Percentiles rank a stretch among this genome's conserved stretches.
These are phyloP conservation scores for Calcarisporium arbuscula DNA, from an alignment of 2,329 filamentous ascomycete species.

Conservation along the genomic window DNA sequence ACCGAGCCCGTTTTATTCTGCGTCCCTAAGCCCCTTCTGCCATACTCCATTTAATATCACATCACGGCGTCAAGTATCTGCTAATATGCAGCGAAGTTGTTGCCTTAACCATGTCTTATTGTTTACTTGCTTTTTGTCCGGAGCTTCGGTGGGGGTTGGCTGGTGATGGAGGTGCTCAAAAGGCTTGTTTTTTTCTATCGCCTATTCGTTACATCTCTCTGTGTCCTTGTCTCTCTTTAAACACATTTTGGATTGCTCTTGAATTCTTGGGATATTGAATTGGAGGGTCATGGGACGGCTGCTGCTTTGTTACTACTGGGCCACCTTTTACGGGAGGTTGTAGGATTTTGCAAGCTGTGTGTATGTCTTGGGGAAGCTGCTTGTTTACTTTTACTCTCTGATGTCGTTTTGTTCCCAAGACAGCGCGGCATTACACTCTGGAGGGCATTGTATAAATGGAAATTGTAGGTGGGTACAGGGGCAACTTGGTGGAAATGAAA, in stretches of 20 bases:
- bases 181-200: conserved; percentile 5
- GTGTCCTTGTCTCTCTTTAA: conserved; percentile 1
- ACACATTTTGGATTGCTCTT: conserved; percentile 2
- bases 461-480: no score
- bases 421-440: no score
- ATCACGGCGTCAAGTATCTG: conserved; percentile 4
- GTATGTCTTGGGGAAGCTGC: no score
- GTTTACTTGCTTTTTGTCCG: conserved; percentile 3
- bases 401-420: no score
- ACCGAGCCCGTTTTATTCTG: conserved; percentile 13
- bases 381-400: no score
- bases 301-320: no score
- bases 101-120: no score
- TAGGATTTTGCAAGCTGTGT: no score
- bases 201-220: not conserved
- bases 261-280: not conserved
- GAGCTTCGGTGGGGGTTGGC: conserved; percentile 6
- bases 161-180: conserved; percentile 9
- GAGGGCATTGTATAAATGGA: no score
- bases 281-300: not conserved
- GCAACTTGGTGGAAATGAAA: no score
- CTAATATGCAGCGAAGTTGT: conserved; percentile 6
- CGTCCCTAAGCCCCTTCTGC: conserved; percentile 17
- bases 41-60: conserved; percentile 26
- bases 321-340: no score